phyloP scores from a whole-genome alignment of 129 eudicot genomes.

The Ambrosia trifida region DNA sequence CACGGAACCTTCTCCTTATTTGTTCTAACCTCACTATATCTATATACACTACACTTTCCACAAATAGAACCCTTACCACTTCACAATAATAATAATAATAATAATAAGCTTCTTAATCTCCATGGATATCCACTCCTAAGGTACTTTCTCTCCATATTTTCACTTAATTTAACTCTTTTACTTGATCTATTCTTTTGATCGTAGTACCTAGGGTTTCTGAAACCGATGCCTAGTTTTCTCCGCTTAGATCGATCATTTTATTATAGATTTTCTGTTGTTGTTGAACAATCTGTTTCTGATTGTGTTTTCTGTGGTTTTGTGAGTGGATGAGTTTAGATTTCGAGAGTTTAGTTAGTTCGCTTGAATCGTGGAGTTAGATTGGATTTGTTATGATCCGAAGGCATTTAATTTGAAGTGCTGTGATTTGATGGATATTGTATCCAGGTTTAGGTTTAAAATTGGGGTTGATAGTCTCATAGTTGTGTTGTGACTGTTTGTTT shows the following conservation, averaged over 20 bases:
- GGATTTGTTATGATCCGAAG: slow-evolving; percentile 6
- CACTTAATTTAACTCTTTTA: background rate
- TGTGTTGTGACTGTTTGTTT: slow-evolving; percentile 1
- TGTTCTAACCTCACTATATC: slow-evolving; percentile 28
- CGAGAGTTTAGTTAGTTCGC: background rate
- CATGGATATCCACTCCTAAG: slow-evolving; percentile 24
- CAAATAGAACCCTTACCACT: background rate
- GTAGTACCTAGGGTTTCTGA: slow-evolving; percentile 7
- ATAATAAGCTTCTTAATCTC: slow-evolving; percentile 18
- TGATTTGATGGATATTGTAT: background rate
- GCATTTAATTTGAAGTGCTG: slow-evolving; percentile 12
- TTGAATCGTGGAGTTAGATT: background rate
- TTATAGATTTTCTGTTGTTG: slow-evolving; percentile 20
- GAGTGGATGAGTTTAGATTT: background rate
- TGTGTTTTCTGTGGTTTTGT: background rate
- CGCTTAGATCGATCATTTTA: slow-evolving; percentile 7
- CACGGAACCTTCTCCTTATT: slow-evolving; percentile 24
- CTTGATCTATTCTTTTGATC: slow-evolving; percentile 20
- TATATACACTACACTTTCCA: slow-evolving; percentile 15
- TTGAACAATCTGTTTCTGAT: background rate
- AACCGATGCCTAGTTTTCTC: slow-evolving; percentile 2
- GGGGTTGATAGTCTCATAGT: slow-evolving; percentile 10
- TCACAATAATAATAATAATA: too few relatives aligned
- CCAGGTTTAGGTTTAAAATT: background rate
- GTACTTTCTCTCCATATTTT: slow-evolving; percentile 3